These are phyloP conservation scores for Diaporthe aspalathi DNA, from an alignment of 2,329 filamentous ascomycete genomes.

Conservation along the genomic window DNA sequence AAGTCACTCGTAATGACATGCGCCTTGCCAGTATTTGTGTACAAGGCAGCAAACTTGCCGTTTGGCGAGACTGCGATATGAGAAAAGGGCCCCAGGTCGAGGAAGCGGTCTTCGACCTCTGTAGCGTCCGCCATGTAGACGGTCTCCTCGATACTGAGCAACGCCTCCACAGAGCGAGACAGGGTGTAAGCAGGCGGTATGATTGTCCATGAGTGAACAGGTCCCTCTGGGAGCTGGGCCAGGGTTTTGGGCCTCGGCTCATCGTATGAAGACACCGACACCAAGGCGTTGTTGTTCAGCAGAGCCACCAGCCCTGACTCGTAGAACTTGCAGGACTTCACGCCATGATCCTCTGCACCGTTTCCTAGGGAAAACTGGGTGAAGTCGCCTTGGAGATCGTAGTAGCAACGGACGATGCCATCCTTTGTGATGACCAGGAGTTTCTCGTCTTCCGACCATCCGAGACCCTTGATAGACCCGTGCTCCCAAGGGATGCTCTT, in stretches of 20 bases:
- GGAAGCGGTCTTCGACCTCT: constrained; percentile 89
- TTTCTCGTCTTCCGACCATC: constrained; percentile 97
- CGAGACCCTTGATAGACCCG: constrained; percentile 85
- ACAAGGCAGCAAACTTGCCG: constrained; percentile 87
- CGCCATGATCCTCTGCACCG: constrained; percentile 87
- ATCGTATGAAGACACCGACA: constrained; percentile 88
- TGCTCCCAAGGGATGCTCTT: constrained; percentile 92
- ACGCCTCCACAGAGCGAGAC: constrained; percentile 91
- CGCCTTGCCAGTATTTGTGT: constrained; percentile 84
- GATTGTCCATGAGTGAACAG: constrained; percentile 88
- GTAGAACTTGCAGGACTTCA: constrained; percentile 92
- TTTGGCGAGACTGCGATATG: constrained; percentile 93
- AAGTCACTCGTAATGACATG: constrained; percentile 97
- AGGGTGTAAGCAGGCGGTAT: constrained; percentile 89
- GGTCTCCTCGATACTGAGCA: constrained; percentile 86
- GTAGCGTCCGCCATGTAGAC: constrained; percentile 88
- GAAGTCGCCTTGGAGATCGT: constrained; percentile 94
- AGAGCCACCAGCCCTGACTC: constrained; percentile 92
- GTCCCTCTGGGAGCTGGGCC: constrained; percentile 79
- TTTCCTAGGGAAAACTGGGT: constrained; percentile 93
- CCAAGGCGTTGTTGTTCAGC: constrained; percentile 85
- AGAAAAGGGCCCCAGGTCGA: constrained; percentile 92
- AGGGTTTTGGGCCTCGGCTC: constrained; percentile 90
- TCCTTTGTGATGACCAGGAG: constrained; percentile 89
- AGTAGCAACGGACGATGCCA: constrained; percentile 89